Base-by-base conservation (phyloP, 2,329 filamentous ascomycete species). In the Hypoxylon sp. region DNA sequence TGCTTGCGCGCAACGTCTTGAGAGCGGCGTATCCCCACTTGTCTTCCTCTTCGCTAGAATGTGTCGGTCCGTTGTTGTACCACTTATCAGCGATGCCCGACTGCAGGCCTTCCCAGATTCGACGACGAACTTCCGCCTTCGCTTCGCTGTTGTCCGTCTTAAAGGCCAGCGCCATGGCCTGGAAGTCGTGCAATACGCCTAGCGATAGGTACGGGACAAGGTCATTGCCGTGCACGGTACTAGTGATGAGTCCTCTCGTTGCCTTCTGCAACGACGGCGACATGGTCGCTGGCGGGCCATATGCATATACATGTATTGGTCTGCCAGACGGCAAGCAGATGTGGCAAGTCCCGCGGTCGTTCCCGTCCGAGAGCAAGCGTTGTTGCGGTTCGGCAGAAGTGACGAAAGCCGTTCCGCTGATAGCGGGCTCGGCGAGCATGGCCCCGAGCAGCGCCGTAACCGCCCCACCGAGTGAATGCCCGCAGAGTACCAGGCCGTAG, bases 241-340 rank as follows among this genome's bases (percentile, higher is more conserved):
- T 91, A 2, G 90, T 93, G 58, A 93, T 88, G 6, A 93, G 80
- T 1, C 88, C 89, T 11, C 88, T 81, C 0, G 90, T 92, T 9
- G 87, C 87, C 56, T 83, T 83, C 37, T 89, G 84, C 6, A 93
- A 80, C 2, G 86, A 83, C 0, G 88, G 80, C 0, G 88, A 90
- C 82, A 92, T 85, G 11, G 88, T 88, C 0, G 88, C 84, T 0
- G 89, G 89, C 1, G 89, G 87, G 0, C 90, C 90, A 70, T 92
- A 93, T 5, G 90, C 88, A 70, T 91, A 93, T 10, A 92, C 90
- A 66, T 93, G 90, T 17, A 92, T 88, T 2, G 88, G 87, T 0
- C 90, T 83, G 13, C 87, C 85, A 0, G 87, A 67, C 0, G 90
- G 90, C 0, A 92, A 79, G 15, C 78, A 81, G 26, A 85, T 73